A percentile compares a stretch with the other conserved stretches of the same genome.
These are phyloP conservation scores for Acer saccharum DNA, from an alignment of 345 rosid genomes.

Conservation along the genomic window DNA sequence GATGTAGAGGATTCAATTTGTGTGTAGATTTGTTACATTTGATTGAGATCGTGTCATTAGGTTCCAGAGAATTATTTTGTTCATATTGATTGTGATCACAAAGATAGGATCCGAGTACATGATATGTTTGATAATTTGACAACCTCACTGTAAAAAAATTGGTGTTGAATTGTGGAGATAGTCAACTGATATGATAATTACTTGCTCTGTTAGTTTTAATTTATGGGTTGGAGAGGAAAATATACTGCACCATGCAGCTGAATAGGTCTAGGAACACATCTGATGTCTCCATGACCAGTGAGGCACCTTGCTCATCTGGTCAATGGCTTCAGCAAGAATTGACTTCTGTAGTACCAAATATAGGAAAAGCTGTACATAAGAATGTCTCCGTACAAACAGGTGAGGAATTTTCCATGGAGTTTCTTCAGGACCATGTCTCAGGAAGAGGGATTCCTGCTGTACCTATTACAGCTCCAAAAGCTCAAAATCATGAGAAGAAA, in stretches of 20 bases:
- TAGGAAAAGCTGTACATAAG: slow-evolving; percentile 36
- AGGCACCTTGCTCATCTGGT: slow-evolving; percentile 34
- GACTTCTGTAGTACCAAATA: slow-evolving; percentile 23
- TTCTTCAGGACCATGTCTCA: slow-evolving; percentile 49
- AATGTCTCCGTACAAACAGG: slow-evolving; percentile 61
- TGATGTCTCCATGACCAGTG: slow-evolving; percentile 27
- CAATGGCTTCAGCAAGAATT: slow-evolving; percentile 36
- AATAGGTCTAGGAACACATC: slow-evolving; percentile 19
- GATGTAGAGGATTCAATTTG: neutral
- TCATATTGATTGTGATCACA: slow-evolving; percentile 6
- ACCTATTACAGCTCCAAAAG: slow-evolving; percentile 15
- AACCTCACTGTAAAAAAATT: neutral
- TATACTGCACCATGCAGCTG: slow-evolving; percentile 19
- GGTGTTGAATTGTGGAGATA: neutral
- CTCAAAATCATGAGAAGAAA: slow-evolving; percentile 25
- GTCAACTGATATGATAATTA: slow-evolving; percentile 15
- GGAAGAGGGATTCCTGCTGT: slow-evolving; percentile 29
- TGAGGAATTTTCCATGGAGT: slow-evolving; percentile 66
- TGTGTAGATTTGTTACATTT: slow-evolving; percentile 19
- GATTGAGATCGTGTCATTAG: slow-evolving; percentile 14
- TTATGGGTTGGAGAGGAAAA: slow-evolving; percentile 15
- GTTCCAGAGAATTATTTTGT: neutral
- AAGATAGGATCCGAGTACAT: slow-evolving; percentile 9
- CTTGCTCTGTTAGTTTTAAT: slow-evolving; percentile 2
- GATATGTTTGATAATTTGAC: neutral